phyloP scores from a whole-genome alignment of 768 basidiomycete genomes.

The Leccinum boreale region DNA sequence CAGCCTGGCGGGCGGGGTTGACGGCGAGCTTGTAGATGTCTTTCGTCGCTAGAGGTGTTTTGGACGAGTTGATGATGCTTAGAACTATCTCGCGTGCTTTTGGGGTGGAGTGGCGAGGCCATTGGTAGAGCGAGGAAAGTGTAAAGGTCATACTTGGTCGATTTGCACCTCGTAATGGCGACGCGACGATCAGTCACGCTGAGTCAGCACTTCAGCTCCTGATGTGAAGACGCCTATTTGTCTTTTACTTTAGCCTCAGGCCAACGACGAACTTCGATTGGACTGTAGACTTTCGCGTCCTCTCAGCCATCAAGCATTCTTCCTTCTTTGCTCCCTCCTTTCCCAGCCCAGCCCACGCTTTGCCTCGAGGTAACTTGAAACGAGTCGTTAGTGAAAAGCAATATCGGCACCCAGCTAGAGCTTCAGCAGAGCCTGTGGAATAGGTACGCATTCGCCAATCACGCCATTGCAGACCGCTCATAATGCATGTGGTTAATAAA shows the following conservation, averaged over 20 bases:
- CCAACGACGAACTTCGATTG: too few species aligned
- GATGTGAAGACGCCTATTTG: too few species aligned
- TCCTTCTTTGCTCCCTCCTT: conserved; percentile 66
- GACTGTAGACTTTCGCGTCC: conserved; percentile 70
- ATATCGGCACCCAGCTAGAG: conserved; percentile 46
- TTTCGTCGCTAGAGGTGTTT: conserved; percentile 23
- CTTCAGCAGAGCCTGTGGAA: conserved; percentile 54
- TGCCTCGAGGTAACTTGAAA: conserved; percentile 41
- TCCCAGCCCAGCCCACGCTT: conserved; percentile 51
- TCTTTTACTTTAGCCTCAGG: too few species aligned
- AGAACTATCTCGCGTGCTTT: conserved; percentile 22
- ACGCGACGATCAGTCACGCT: too few species aligned
- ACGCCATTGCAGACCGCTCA: not conserved
- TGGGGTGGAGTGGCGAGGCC: conserved; percentile 22
- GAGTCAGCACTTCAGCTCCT: too few species aligned
- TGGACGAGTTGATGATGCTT: conserved; percentile 20
- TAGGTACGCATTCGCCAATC: conserved; percentile 25
- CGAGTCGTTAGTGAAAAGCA: conserved; percentile 68
- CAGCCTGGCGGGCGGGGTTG: conserved; percentile 1
- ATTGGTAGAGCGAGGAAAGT: conserved; percentile 20
- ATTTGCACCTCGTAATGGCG: too few species aligned
- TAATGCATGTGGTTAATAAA: conserved; percentile 21
- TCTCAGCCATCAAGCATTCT: conserved; percentile 86
- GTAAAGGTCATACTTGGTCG: not conserved
- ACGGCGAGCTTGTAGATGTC: conserved; percentile 26